Conservation (phyloP, 352 stramenopile genomes). For the Pythium insidiosum region DNA sequence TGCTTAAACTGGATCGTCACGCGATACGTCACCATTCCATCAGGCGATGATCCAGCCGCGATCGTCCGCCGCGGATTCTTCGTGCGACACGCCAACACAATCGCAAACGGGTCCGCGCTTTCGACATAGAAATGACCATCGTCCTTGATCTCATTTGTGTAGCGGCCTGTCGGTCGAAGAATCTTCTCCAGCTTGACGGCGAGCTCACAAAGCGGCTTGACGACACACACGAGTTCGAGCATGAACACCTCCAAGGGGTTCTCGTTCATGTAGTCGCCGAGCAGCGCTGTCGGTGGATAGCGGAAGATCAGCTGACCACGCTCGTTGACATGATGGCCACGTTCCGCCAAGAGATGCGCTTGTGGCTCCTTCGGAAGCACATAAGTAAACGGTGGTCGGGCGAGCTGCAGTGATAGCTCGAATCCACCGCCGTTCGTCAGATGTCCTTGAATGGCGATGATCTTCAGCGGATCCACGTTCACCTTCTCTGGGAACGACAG, state of each 20-base stretch:
- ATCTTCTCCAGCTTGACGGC: slow-evolving; percentile 78
- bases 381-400: slow-evolving; percentile 56
- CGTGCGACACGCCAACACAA: slow-evolving; percentile 68
- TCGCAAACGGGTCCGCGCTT: slow-evolving; percentile 75
- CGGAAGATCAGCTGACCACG: slow-evolving; percentile 75
- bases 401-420: slow-evolving; percentile 67
- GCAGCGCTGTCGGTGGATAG: slow-evolving; percentile 58
- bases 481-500: slow-evolving; percentile 84
- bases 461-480: slow-evolving; percentile 71
- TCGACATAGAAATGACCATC: slow-evolving; percentile 81
- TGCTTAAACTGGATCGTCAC: slow-evolving; percentile 83
- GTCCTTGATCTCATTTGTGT: slow-evolving; percentile 66
- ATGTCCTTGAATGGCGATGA: slow-evolving; percentile 73
- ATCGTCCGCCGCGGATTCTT: slow-evolving; percentile 66
- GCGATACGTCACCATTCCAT: slow-evolving; percentile 71
- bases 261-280: slow-evolving; percentile 68
- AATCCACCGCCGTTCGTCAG: slow-evolving; percentile 71
- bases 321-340: slow-evolving; percentile 65
- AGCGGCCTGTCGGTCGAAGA: slow-evolving; percentile 43
- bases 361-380: slow-evolving; percentile 51
- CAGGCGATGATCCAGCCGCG: slow-evolving; percentile 53
- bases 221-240: slow-evolving; percentile 80
- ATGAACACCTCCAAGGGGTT: slow-evolving; percentile 84
- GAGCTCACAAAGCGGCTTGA: slow-evolving; percentile 80
- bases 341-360: slow-evolving; percentile 47